Evolutionary conservation across 768 basidiomycete species (phyloP).

Genomic region (Suillus placidus): DNA sequence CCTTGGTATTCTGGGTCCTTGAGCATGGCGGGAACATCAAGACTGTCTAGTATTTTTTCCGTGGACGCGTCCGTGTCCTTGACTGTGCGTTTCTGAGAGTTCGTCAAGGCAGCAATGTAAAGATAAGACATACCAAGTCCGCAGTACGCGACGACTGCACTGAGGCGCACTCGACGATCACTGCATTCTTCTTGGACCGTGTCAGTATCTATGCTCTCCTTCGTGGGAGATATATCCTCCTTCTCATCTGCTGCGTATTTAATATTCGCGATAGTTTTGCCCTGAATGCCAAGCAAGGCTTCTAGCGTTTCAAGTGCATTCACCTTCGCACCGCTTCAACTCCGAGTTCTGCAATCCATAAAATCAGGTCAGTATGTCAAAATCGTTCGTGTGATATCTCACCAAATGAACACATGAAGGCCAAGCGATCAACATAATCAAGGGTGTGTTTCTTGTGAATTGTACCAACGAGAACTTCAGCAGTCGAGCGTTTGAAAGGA

Average conservation of each 20-base stretch:
- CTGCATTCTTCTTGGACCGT: slow-evolving; percentile 10
- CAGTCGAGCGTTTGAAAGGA: slow-evolving; percentile 20
- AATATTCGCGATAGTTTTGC: not conserved
- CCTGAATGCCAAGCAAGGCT: not conserved
- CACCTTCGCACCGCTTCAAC: slow-evolving; percentile 12
- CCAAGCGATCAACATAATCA: slow-evolving; percentile 29
- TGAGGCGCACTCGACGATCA: slow-evolving; percentile 24
- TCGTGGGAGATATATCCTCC: not conserved
- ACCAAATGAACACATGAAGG: slow-evolving; percentile 36
- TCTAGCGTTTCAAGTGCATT: not conserved
- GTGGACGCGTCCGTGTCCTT: slow-evolving; percentile 13
- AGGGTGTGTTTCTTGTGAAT: slow-evolving; percentile 1
- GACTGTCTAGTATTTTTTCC: not conserved
- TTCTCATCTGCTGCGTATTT: not conserved
- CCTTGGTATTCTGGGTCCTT: slow-evolving; percentile 9
- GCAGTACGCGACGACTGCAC: slow-evolving; percentile 29
- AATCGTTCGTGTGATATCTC: not conserved
- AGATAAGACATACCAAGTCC: slow-evolving; percentile 28
- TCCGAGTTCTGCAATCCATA: slow-evolving; percentile 16
- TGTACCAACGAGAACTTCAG: slow-evolving; percentile 18
- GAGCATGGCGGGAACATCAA: slow-evolving; percentile 23
- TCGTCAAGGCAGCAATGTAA: not conserved
- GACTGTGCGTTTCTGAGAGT: slow-evolving; percentile 1
- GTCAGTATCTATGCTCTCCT: not conserved
- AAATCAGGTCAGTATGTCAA: not conserved